phyloP scores from a whole-genome alignment of 345 rosid genomes.

The Citrus sinensis region DVS_A1.0 CM039164.1:14197501-14198000 shows the following conservation, averaged over 20 bases:
- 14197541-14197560: slow-evolving; percentile 11
- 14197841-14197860: slow-evolving; percentile 43
- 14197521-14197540: slow-evolving; percentile 23
- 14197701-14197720: slow-evolving; percentile 70
- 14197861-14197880: slow-evolving; percentile 76
- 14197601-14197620: slow-evolving; percentile 76
- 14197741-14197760: slow-evolving; percentile 84
- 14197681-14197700: slow-evolving; percentile 66
- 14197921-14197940: no score
- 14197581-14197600: slow-evolving; percentile 32
- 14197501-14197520: neutral
- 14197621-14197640: slow-evolving; percentile 74
- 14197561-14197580: slow-evolving; percentile 39
- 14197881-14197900: slow-evolving; percentile 60
- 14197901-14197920: slow-evolving; percentile 23
- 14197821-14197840: slow-evolving; percentile 60
- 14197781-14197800: slow-evolving; percentile 82
- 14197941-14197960: no score
- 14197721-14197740: slow-evolving; percentile 84
- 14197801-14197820: slow-evolving; percentile 68
- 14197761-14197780: slow-evolving; percentile 81
- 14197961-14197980: no score
- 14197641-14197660: slow-evolving; percentile 67
- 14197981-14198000: neutral
- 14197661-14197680: slow-evolving; percentile 54